These are phyloP conservation scores for Beauveria sp. DNA, from an alignment of 2,329 filamentous ascomycete genomes.

Conservation along the genomic window DNA sequence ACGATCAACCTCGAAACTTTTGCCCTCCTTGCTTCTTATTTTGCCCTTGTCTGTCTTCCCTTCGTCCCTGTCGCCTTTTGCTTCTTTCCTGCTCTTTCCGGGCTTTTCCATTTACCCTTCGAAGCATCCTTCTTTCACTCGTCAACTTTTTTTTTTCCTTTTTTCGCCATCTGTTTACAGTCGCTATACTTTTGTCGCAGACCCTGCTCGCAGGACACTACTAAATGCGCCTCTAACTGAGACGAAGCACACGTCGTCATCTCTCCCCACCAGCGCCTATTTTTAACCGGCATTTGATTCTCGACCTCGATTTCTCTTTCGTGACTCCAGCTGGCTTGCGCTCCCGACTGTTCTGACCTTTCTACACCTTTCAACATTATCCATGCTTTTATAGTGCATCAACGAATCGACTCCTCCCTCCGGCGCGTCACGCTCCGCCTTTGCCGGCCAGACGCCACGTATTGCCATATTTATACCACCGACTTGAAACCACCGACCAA, in stretches of 20 bases:
- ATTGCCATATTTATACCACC: background rate
- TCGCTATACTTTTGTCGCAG: background rate
- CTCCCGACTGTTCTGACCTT: background rate
- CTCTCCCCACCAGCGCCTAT: conserved; percentile 10
- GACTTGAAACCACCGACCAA: background rate
- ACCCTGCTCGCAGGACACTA: background rate
- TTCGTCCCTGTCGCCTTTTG: background rate
- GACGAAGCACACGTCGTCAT: conserved; percentile 12
- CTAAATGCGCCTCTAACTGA: conserved; percentile 1
- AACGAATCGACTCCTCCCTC: background rate
- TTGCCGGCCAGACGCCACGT: background rate
- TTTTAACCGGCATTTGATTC: background rate
- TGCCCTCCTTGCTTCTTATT: conserved; percentile 7
- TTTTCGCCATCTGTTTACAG: background rate
- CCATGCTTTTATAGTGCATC: conserved; percentile 2
- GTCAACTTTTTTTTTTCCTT: background rate
- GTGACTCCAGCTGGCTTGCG: background rate
- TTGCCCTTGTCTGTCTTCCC: conserved; percentile 1
- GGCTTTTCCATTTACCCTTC: background rate
- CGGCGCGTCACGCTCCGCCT: background rate
- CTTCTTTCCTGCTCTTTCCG: background rate
- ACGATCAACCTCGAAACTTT: background rate
- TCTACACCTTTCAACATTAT: background rate
- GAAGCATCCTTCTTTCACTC: conserved; percentile 2
- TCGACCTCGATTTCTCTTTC: background rate